A percentile compares a stretch with the other conserved stretches of the same genome.
Conservation (phyloP, 148 eudicot species). For the Cornus kousa region DNA sequence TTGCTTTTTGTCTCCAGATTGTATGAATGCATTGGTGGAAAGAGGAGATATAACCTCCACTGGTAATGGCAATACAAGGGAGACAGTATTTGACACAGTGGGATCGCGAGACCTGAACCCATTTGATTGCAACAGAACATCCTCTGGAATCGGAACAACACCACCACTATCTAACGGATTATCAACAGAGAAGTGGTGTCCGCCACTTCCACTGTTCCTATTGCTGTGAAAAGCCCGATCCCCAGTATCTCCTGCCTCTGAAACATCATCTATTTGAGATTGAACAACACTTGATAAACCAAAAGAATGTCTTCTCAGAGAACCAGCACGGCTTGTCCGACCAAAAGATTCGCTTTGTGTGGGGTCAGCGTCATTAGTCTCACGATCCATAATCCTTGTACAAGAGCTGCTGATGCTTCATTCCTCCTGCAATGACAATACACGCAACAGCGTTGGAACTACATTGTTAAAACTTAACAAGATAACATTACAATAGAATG, state of each 20-base stretch:
- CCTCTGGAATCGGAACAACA: constrained; percentile 44
- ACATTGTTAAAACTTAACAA: background rate
- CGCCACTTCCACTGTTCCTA: constrained; percentile 37
- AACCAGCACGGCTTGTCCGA: constrained; percentile 29
- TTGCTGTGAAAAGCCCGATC: constrained; percentile 53
- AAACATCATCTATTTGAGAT: constrained; percentile 44
- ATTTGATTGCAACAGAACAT: constrained; percentile 19
- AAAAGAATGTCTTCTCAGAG: background rate
- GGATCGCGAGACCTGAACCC: constrained; percentile 26
- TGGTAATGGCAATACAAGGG: constrained; percentile 27
- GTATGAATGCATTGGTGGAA: constrained; percentile 36
- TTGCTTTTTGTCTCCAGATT: constrained; percentile 29
- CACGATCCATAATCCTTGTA: constrained; percentile 32
- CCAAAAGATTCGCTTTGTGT: constrained; percentile 33
- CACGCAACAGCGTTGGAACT: background rate
- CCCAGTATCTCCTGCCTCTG: constrained; percentile 84
- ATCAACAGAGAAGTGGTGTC: constrained; percentile 31
- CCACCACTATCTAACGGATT: constrained; percentile 27
- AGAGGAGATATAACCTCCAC: constrained; percentile 37
- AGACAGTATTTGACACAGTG: constrained; percentile 8
- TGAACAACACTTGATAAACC: constrained; percentile 24
- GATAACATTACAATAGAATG: background rate
- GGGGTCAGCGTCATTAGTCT: constrained; percentile 26
- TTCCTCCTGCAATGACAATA: background rate
- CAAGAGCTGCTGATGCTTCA: constrained; percentile 8